Evolutionary conservation across 495 filamentous ascomycete species (phyloP).

Genomic region (Lepidopterella palustris): DNA sequence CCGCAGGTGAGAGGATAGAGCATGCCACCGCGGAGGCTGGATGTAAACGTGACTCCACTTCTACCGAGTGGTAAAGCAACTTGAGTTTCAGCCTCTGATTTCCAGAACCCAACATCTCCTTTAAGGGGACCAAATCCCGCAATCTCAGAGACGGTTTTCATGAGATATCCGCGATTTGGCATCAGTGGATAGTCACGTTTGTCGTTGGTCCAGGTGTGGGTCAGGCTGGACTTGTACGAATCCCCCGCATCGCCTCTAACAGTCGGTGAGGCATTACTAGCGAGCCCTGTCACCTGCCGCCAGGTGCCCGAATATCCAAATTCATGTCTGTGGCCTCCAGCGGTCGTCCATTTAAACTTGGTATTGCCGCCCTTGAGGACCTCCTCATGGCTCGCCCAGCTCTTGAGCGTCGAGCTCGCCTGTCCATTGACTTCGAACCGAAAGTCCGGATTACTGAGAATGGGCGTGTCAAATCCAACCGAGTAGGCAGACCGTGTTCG

Average conservation of each 20-base stretch:
- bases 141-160: conserved; percentile 69
- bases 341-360: conserved; percentile 63
- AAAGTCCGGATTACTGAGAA: conserved; percentile 75
- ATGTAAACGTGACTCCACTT: conserved; percentile 67
- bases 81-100: conserved; percentile 76
- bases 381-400: conserved; percentile 91
- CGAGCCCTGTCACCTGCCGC: conserved; percentile 79
- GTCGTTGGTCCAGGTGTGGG: conserved; percentile 74
- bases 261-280: conserved; percentile 65
- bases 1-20: conserved; percentile 55
- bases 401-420: conserved; percentile 73
- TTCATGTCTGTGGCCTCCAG: conserved; percentile 57
- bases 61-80: conserved; percentile 64
- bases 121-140: conserved; percentile 78
- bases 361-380: conserved; percentile 71
- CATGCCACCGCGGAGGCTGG: conserved; percentile 57
- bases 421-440: conserved; percentile 68
- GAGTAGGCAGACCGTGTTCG: conserved; percentile 85
- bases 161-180: conserved; percentile 71
- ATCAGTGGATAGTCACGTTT: conserved; percentile 72
- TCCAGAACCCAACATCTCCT: conserved; percentile 87
- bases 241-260: conserved; percentile 84
- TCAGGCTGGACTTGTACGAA: conserved; percentile 77
- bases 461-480: conserved; percentile 70
- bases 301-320: conserved; percentile 73